Conservation (phyloP, 139 green algal species). For the Trebouxia sp. region DNA sequence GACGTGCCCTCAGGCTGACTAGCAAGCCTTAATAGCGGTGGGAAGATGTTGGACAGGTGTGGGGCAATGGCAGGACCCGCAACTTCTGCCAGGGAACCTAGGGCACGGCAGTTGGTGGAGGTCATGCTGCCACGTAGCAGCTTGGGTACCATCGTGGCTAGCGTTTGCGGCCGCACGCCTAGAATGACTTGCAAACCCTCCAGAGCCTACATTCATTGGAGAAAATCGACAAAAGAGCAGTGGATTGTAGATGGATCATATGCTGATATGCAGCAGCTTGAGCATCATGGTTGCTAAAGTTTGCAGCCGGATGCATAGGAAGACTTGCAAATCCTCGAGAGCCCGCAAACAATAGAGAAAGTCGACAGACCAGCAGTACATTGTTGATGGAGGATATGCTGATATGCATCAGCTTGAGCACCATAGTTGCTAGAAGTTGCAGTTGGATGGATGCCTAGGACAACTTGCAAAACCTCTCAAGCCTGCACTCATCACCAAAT, state of each 20-base stretch:
- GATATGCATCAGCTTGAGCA: background rate
- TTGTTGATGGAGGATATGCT: too few species aligned
- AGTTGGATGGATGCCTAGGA: background rate
- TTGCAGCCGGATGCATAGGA: too few species aligned
- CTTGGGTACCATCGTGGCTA: constrained; percentile 76
- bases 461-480: background rate
- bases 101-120: constrained; percentile 54
- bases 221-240: background rate
- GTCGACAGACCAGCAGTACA: too few species aligned
- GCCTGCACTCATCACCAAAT: too few species aligned
- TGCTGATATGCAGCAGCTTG: background rate
- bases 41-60: constrained; percentile 72
- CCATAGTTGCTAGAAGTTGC: background rate
- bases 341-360: too few species aligned
- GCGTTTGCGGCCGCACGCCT: constrained; percentile 71
- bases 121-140: constrained; percentile 69
- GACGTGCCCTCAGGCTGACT: constrained; percentile 23
- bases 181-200: constrained; percentile 88
- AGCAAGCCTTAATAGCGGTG: constrained; percentile 61
- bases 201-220: constrained; percentile 57
- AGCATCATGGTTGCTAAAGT: too few species aligned
- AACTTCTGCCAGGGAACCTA: constrained; percentile 77
- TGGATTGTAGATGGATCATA: background rate
- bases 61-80: constrained; percentile 65
- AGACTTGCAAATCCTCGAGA: too few species aligned